Evolutionary conservation across 106 monocot species (phyloP).

Genomic region (Amphibolis antarctica): DNA sequence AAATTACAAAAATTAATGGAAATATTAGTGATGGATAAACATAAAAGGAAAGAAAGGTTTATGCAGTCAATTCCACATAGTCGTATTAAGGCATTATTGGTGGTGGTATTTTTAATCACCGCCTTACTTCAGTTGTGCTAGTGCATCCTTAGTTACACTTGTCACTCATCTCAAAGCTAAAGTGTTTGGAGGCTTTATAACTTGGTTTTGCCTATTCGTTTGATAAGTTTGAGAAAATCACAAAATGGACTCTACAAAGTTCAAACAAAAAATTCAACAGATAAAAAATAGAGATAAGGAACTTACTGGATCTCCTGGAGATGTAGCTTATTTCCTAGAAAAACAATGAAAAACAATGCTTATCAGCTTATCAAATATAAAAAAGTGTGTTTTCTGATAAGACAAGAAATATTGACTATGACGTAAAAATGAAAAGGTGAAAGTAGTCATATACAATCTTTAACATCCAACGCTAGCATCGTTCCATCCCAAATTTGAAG

Average conservation of each 20-base stretch:
- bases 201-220: no score
- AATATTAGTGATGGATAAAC: no score
- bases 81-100: no score
- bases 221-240: not conserved
- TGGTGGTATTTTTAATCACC: no score
- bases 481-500: conserved; percentile 23
- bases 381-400: not conserved
- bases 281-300: not conserved
- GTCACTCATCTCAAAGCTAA: no score
- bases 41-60: no score
- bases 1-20: no score
- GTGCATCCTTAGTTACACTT: no score
- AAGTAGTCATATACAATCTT: not conserved
- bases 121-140: no score
- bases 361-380: not conserved
- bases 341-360: not conserved
- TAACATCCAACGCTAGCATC: conserved; percentile 7
- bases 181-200: no score
- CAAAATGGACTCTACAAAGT: not conserved
- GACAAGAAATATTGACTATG: not conserved
- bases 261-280: not conserved
- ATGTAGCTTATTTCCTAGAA: not conserved
- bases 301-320: not conserved
- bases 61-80: no score
- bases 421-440: not conserved